Base-by-base conservation (phyloP, 2,329 filamentous ascomycete species). In the Penicillium sp. region DNA sequence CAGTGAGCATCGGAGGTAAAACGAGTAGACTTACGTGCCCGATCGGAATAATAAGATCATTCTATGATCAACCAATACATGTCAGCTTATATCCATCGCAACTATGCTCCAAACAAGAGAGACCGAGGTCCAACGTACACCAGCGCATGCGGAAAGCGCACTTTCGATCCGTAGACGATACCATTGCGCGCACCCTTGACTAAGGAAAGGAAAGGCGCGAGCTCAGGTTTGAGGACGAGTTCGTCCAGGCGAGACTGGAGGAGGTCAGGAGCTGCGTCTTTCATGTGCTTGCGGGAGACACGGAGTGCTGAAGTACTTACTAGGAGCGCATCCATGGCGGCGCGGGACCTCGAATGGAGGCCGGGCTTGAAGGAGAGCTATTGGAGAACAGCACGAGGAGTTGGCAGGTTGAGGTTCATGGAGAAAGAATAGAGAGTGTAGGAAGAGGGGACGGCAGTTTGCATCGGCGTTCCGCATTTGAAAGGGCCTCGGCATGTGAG, bases 31-130 rank as follows among this genome's bases (percentile, higher is more conserved):
- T 66, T 81, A 90, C 81, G 88, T 88, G 76, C 92, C 94, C 9
- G 88, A 90, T 62, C 94, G 89, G 79, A 99, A 99, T 62, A 99
- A 84, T 63, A 97, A 88, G 61, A 96, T 90, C 92, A 99, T 99
- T 46, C 88, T 91, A 63, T 44, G 36, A 18, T 0, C 47, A 47
- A 25, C 20, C 33, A 33, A 25, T 35, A 35, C 44, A 18, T 28
- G 54, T 66, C 54, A 65, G 60, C 46, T 48, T 39, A 41, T 31
- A 38, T 24, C 31, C 13, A 22, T 27, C 25, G 25, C n/a, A 48
- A 33, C 5, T 38, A 22, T 41, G 24, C 39, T 48, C 22, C 9
- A 11, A 18, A 35, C n/a, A 35, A 35, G 27, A 50, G 20, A 35
- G 16, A 50, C 38, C 43, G 38, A 45, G 44, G 36, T 18, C 18